Evolutionary conservation across 345 rosid genomes (phyloP).

Genomic region (Erysimum cheiranthoides): DNA sequence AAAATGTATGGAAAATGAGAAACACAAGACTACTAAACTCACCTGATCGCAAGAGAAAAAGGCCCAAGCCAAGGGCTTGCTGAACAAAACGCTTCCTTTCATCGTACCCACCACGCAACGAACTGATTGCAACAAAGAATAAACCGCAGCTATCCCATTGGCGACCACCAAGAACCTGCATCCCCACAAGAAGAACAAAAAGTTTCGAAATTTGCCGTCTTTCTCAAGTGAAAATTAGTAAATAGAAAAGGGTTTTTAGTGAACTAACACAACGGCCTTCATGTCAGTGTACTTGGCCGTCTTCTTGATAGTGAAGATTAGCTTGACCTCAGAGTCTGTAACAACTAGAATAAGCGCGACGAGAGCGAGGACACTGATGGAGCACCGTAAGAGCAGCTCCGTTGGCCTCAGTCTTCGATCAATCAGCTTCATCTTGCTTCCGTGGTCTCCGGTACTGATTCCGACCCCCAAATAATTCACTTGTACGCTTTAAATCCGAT

Average conservation of each 20-base stretch:
- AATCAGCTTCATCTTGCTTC: constrained; percentile 56
- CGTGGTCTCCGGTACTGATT: constrained; percentile 69
- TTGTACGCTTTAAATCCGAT: constrained; percentile 19
- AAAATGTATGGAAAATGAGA: constrained; percentile 11
- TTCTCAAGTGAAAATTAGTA: constrained; percentile 6
- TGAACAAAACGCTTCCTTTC: constrained; percentile 68
- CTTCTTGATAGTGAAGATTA: constrained; percentile 75
- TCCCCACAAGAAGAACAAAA: neutral
- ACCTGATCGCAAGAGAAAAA: constrained; percentile 96
- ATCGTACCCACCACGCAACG: constrained; percentile 71
- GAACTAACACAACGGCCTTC: constrained; percentile 85
- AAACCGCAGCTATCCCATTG: constrained; percentile 71
- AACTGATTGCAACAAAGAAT: constrained; percentile 76
- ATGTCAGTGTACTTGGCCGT: constrained; percentile 82
- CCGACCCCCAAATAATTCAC: constrained; percentile 72
- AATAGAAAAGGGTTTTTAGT: constrained; percentile 3
- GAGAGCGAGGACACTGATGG: constrained; percentile 61
- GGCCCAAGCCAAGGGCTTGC: constrained; percentile 83
- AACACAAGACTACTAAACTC: neutral
- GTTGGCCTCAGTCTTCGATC: constrained; percentile 74
- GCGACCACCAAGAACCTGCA: constrained; percentile 83
- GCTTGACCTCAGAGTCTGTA: constrained; percentile 72
- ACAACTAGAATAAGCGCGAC: constrained; percentile 71
- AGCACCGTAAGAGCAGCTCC: constrained; percentile 76
- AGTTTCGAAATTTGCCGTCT: neutral